These are phyloP conservation scores for Candida saitoana DNA, from an alignment of 805 yeast genomes.

Conservation along the genomic window DNA sequence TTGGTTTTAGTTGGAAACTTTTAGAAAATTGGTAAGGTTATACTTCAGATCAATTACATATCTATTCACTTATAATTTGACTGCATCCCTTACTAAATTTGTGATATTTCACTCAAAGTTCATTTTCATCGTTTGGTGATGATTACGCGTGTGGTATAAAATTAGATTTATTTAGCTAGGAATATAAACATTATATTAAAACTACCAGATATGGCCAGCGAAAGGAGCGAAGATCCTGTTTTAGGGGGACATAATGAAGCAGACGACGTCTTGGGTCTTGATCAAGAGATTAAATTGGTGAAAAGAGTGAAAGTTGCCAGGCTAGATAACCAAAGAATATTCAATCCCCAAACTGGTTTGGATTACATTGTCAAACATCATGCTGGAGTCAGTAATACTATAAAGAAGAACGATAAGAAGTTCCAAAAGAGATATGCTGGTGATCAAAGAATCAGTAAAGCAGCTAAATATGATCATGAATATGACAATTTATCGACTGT, in stretches of 20 bases:
- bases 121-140: too few relatives aligned
- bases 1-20: too few relatives aligned
- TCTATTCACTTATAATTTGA: too few relatives aligned
- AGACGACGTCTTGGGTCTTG: conserved; percentile 31
- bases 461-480: conserved; percentile 28
- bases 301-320: conserved; percentile 32
- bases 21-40: too few relatives aligned
- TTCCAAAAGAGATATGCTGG: conserved; percentile 8
- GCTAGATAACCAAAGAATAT: conserved; percentile 35
- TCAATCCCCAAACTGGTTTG: conserved; percentile 31
- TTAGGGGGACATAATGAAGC: not conserved
- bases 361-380: conserved; percentile 30
- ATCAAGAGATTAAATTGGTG: conserved; percentile 30
- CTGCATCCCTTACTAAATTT: too few relatives aligned
- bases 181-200: too few relatives aligned
- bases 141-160: too few relatives aligned
- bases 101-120: too few relatives aligned
- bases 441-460: conserved; percentile 2
- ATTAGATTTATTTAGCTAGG: too few relatives aligned
- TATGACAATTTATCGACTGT: conserved; percentile 31
- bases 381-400: conserved; percentile 8
- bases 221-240: not conserved
- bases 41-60: too few relatives aligned
- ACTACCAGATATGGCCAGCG: not conserved
- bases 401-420: conserved; percentile 24